Base-by-base conservation (phyloP, 2,329 filamentous ascomycete genomes). In the Paecilomyces fulvus region DNA sequence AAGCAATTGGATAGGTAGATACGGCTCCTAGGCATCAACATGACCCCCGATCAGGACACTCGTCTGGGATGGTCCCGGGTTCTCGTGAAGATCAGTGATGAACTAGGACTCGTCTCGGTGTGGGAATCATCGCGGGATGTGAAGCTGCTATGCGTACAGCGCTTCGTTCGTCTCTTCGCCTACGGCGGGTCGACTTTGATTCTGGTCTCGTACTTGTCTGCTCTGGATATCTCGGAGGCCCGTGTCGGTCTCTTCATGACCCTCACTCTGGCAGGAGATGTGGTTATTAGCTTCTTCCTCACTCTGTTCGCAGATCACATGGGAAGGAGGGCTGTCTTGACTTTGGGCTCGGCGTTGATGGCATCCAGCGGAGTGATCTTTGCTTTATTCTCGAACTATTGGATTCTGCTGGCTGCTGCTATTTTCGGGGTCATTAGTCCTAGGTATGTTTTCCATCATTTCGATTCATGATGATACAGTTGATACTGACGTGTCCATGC, bases 201-300 rank as follows among this genome's bases (percentile, higher is more conserved):
- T 53, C 75, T 87, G 49, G 84, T 82, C 10, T 79, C 84, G 14
- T 86, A 85, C 65, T 79, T 87, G 53, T 77, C 80, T 6, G 77
- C 79, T 20, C 69, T 86, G 11, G 70, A 73, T 0, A 78, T 84
- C 55, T 75, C 82, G 0, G 83, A 86, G 65, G 73, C 79, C 25
- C 77, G 75, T 21, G 86, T 86, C 57, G 84, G 84, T 5, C 65
- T 86, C 6, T 86, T 87, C 62, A 85, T 87, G 83, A 84, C 80
- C 0, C 69, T 86, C 37, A 87, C 84, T 0, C 74, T 86, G 12
- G 65, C 79, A 1, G 84, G 84, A 11, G 83, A 87, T 69, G 82
- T 86, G 1, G 65, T 81, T 0, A 79, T 86, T 7, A 80, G 79
- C 1, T 78, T 85, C 4, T 65, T 79, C 17, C 67, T 86, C 20